Conservation (phyloP, 179 eudicot species). For the Silene coronaria region DNA sequence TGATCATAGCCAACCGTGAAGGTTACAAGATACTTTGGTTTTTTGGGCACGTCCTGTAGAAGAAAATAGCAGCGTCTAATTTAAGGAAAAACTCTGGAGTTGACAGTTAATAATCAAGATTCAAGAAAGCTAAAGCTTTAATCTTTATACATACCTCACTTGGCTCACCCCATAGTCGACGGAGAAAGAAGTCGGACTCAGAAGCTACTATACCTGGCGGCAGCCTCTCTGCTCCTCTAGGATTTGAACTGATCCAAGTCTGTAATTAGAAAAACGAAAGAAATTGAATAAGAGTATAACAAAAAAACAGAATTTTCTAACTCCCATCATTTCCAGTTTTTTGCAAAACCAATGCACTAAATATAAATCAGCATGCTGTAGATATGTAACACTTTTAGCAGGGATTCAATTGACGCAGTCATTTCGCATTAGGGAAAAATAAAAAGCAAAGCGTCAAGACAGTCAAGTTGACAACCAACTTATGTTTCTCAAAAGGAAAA, state of each 20-base stretch:
- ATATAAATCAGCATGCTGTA: too few relatives aligned
- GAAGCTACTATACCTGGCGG: slow-evolving; percentile 44
- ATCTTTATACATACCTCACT: slow-evolving; percentile 30
- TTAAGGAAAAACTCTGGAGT: not conserved
- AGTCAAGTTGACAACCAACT: not conserved
- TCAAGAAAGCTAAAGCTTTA: not conserved
- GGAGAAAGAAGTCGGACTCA: slow-evolving; percentile 40
- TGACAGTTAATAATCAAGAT: not conserved
- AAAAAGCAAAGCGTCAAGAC: too few relatives aligned
- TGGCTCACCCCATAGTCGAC: slow-evolving; percentile 38
- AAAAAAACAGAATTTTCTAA: too few relatives aligned
- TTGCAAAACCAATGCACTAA: not conserved
- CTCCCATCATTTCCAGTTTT: too few relatives aligned
- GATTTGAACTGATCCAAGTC: slow-evolving; percentile 35
- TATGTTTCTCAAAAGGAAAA: too few relatives aligned
- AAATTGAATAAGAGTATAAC: not conserved
- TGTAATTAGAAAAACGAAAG: slow-evolving; percentile 13
- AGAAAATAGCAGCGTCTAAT: not conserved
- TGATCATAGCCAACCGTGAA: slow-evolving; percentile 44
- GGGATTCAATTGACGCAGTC: not conserved
- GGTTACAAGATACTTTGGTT: slow-evolving; percentile 43
- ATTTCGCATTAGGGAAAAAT: not conserved
- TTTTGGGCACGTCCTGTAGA: slow-evolving; percentile 33
- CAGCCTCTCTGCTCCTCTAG: slow-evolving; percentile 46
- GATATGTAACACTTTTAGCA: not conserved